A percentile compares a stretch with the other conserved stretches of the same genome.
These are phyloP conservation scores for Phytophthora gonapodyides DNA, from an alignment of 352 stramenopile species.

Conservation along the genomic window DNA sequence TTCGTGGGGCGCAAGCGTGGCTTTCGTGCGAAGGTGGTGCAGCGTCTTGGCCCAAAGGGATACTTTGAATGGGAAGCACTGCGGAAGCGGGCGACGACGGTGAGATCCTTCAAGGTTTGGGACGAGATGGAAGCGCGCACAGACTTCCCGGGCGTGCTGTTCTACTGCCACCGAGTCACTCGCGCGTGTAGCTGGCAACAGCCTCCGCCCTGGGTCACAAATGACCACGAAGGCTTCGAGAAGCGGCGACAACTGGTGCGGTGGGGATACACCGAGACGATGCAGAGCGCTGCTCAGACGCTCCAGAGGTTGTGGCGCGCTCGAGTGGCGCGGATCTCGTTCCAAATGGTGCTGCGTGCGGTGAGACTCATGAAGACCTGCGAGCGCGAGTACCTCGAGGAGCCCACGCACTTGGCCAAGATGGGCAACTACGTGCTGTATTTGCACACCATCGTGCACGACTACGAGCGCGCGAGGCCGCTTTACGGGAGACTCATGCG, in stretches of 20 bases:
- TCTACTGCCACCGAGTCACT: constrained; percentile 83
- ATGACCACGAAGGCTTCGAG: constrained; percentile 51
- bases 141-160: constrained; percentile 57
- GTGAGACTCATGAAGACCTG: constrained; percentile 75
- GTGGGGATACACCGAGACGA: constrained; percentile 72
- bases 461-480: constrained; percentile 77
- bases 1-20: constrained; percentile 41
- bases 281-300: constrained; percentile 49
- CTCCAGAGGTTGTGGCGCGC: constrained; percentile 66
- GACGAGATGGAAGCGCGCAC: constrained; percentile 61
- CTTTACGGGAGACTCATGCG: constrained; percentile 72
- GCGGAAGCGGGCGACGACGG: constrained; percentile 30
- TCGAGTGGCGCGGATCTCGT: constrained; percentile 55
- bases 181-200: constrained; percentile 67
- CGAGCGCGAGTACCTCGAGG: constrained; percentile 73
- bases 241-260: constrained; percentile 54
- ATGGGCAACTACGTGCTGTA: constrained; percentile 88
- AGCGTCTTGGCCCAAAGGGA: constrained; percentile 47
- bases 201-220: constrained; percentile 52
- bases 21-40: constrained; percentile 53
- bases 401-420: constrained; percentile 72
- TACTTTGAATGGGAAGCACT: constrained; percentile 72
- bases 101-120: constrained; percentile 70
- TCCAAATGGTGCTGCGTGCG: constrained; percentile 63
- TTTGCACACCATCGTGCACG: constrained; percentile 72